Evolutionary conservation across 305 asterid genomes (phyloP), one percentile per base, ranked within the genome.

Genomic region (Caryopteris hybrid): DNA sequence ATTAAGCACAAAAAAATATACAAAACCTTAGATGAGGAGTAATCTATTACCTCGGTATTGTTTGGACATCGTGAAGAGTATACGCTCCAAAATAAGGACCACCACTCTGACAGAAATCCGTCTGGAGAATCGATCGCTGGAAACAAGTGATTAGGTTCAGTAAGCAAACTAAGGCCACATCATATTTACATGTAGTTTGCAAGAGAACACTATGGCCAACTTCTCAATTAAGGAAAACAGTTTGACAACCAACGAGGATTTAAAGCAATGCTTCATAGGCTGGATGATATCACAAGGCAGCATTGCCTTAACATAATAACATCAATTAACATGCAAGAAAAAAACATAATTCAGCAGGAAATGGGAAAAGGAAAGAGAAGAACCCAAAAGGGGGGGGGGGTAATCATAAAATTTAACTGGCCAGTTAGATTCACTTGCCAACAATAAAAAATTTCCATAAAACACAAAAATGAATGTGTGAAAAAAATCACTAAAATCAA

Each of bases 51-150:
- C 33, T 51, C 63, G 0, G 25, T 20, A n/a, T 39, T 1, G 1
- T 13, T 52, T 23, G 51, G 42, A 56, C 10, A 16, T 61, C 3
- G 34, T 68, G 61, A 21, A 9, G 0, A 16, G 67, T 29, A 73
- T 3, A 18, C 10, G 4, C 73, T 74, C 72, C 70, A 75, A 53
- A 80, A 83, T 16, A 67, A 9, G 31, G 64, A 33, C 85, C 87
- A 79, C 85, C 85, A 82, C 12, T 66, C 78, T 0, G 45, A 25
- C 4, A 80, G 55, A 62, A 80, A 70, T 36, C 81, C 80, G 29
- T 78, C 78, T 14, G 77, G 66, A 43, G 72, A 5, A 59, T 72
- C 36, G n/a, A 74, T 11, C 4, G 14, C 85, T 83, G 74, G 46
- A 48, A 63, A 5, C 65, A 55, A 47, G 60, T 54, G 25, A 36